Base-by-base conservation (phyloP, 73 alveolate species). In the Stentor coeruleus region DNA sequence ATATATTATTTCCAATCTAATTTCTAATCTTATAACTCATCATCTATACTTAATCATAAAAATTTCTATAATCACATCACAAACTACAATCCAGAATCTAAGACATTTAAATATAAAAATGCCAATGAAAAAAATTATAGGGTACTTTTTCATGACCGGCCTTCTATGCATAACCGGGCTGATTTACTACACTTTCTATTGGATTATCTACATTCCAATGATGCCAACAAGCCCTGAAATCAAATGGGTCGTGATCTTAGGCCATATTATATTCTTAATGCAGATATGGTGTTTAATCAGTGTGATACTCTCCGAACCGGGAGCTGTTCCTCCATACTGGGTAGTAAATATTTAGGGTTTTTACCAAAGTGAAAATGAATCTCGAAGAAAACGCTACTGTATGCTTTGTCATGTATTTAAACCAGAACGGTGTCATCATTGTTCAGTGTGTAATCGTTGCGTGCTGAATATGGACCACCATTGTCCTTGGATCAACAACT, bases 271-370 rank as follows among this genome's bases (percentile, higher is more conserved):
- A 35, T 84, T 94, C 26, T 35, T 95, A 59, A 77, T 96, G 86
- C 89, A 95, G 77, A 76, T 93, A 36, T 93, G 98, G 94, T 86
- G 99, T 31, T 92, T 97, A 82, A 74, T 89, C 66, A 85, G 89
- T 75, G 86, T 98, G 4, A 92, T 96, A 83, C 85, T 89, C 36
- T 91, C 99, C 37, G 99, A 96, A 76, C 98, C 99, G 3, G 99
- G 99, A 28, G 89, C 90, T 90, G 99, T 96, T 11, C 99, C 99
- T 3, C 90, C 94, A 4, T 95, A 90, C 84, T 96, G 99, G 99
- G 98, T 66, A 66, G 11, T 66, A 14, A 28, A 1, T 33, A 66
- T 26, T 1, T 33, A 66, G 79, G 99, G 99, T 14, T 95, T 93
- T 77, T 88, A 88, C 76, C 74, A 92, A 72, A 97, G 98, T 35